Conservation (phyloP, 441 rosid genomes). For the Adansonia gregorii region DNA sequence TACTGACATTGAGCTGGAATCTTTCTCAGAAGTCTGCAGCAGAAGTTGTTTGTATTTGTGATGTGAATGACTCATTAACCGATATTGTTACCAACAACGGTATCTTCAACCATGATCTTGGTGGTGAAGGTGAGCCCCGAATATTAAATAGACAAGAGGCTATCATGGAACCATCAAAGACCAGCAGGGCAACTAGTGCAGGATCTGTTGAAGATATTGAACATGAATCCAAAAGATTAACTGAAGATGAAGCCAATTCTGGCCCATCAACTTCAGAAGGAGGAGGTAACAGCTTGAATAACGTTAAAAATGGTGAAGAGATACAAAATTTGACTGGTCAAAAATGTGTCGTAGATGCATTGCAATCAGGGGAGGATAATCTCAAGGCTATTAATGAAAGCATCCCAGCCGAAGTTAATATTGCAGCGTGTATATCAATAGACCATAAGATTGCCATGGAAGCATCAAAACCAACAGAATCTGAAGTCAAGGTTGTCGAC, state of each 20-base stretch:
- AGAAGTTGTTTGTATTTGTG: not conserved
- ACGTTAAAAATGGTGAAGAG: slow-evolving; percentile 2
- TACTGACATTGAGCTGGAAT: slow-evolving; percentile 32
- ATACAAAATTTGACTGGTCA: slow-evolving; percentile 11
- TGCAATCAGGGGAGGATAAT: slow-evolving; percentile 4
- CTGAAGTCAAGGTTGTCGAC: slow-evolving; percentile 17
- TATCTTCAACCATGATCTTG: slow-evolving; percentile 19
- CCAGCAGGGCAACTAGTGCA: not conserved
- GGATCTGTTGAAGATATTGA: slow-evolving; percentile 19
- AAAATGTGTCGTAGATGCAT: slow-evolving; percentile 6
- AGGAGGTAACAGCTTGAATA: slow-evolving; percentile 21
- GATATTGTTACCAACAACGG: slow-evolving; percentile 21
- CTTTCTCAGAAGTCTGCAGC: slow-evolving; percentile 26
- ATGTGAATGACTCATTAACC: slow-evolving; percentile 15
- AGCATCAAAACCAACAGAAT: slow-evolving; percentile 26
- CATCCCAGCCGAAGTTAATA: not conserved
- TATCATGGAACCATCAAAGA: slow-evolving; percentile 16
- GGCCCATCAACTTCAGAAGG: not conserved
- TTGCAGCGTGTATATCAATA: not conserved
- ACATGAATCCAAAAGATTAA: slow-evolving; percentile 24
- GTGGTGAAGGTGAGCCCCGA: slow-evolving; percentile 19
- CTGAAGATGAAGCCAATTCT: slow-evolving; percentile 4
- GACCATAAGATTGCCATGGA: slow-evolving; percentile 1
- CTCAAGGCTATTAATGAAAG: slow-evolving; percentile 12
- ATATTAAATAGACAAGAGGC: slow-evolving; percentile 8